Base-by-base conservation (phyloP, 257 asterid genomes). In the Petunia axillaris region DNA sequence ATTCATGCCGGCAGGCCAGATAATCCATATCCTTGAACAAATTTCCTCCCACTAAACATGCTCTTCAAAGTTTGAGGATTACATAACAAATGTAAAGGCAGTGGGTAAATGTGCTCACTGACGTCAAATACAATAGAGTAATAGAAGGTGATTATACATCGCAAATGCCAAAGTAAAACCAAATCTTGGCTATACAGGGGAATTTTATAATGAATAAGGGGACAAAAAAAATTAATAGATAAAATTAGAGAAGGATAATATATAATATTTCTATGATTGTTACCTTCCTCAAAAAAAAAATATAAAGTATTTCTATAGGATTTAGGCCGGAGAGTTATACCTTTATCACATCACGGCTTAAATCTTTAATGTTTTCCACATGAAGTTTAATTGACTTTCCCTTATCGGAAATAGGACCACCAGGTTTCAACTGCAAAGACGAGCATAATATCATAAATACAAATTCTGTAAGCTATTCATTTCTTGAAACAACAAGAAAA, bases 311-410 rank as follows among this genome's bases (percentile, higher is more conserved):
- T 58, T 59, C 54, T 63, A 70, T 35, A 68, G 71, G 63, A 71
- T 71, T 46, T 48, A 73, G 36, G 77, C 36, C 35, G 36, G 46
- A 73, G 36, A 38, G 63, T 77, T 57, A 5, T 86, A 94, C 99
- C 97, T 96, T 96, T 79, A 96, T 96, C 82, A 94, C 97, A 84
- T 96, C 98, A 81, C 98, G 92, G 87, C 90, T 89, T 68, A 96
- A 96, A 84, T 96, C 98, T 87, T 86, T 90, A 68, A 82, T 40
- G 73, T 89, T 93, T 88, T 89, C 87, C 82, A 94, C 96, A 14
- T 55, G 88, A 78, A 96, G 91, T 8, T 64, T 75, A 73, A 91
- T 96, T 88, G 78, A 94, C 88, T 91, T 96, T 63, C 99, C 99
- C 84, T 93, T 90, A 6, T 85, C 94, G 67, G 98, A 90, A 75